Evolutionary conservation across 2,329 filamentous ascomycete genomes (phyloP).

Genomic region (Nannizzia gypsea): DNA sequence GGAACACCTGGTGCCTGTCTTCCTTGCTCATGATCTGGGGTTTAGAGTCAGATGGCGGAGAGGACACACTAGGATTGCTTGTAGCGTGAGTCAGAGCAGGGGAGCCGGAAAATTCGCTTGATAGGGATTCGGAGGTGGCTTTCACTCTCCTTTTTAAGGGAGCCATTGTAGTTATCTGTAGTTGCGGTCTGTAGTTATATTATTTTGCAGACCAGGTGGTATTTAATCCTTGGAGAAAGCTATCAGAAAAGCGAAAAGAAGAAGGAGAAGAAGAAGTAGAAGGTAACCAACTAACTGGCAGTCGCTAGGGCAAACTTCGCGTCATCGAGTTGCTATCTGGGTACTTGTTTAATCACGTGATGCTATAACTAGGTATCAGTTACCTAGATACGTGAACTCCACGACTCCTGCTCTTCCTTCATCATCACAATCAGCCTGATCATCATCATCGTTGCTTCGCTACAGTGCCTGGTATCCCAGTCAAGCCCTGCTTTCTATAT

Average conservation of each 20-base stretch:
- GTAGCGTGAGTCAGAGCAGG: neutral
- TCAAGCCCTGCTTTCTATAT: too few species aligned
- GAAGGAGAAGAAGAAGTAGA: neutral
- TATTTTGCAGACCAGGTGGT: neutral
- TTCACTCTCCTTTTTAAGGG: neutral
- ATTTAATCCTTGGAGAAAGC: neutral
- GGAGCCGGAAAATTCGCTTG: neutral
- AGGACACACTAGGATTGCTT: neutral
- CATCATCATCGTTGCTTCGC: neutral
- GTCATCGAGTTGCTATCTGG: neutral
- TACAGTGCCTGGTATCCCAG: too few species aligned
- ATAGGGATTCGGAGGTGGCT: neutral
- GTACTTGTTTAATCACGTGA: too few species aligned
- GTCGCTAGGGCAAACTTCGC: neutral
- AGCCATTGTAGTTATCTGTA: neutral
- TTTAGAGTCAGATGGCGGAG: neutral
- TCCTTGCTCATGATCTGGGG: neutral
- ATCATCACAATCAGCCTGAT: too few species aligned
- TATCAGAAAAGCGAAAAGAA: neutral
- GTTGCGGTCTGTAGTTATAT: neutral
- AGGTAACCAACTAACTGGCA: neutral
- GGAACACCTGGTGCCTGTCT: neutral
- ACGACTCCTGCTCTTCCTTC: too few species aligned
- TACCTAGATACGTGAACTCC: too few species aligned
- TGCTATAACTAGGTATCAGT: too few species aligned